Base-by-base conservation (phyloP, 2,329 filamentous ascomycete genomes). In the Sarocladiaceae sp. region DNA sequence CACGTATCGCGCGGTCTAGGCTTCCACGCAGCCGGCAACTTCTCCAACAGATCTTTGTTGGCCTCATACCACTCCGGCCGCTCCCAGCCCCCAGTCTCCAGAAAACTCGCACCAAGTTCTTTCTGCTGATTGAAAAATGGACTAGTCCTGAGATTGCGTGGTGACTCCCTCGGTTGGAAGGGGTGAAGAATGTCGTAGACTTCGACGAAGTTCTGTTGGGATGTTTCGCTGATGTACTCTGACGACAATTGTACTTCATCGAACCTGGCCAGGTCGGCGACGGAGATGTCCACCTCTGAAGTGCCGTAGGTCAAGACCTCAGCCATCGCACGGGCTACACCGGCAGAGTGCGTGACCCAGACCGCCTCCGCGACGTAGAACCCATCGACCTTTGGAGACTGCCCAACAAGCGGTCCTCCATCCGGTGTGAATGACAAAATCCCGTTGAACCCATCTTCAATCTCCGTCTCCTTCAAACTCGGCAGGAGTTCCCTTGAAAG, bases 361-460 rank as follows among this genome's bases (percentile, higher is more conserved):
- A 86, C 80, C 4, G 82, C 82, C 58, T 86, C 82, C 0, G 82
- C 82, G 1, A 86, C 79, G 57, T 74, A 84, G 64, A 86, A 85
- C 12, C 79, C 79, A 42, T 84, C 78, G 0, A 86, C 64, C 13
- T 73, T 74, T 6, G 82, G 80, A 0, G 79, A 71, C 58, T 78
- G 73, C 2, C 82, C 82, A 2, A 86, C 70, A 0, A 86, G 70
- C 0, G 82, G 78, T 0, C 79, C 80, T 1, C 82, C 82, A 50
- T 86, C 82, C 0, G 82, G 82, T 0, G 82, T 86, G 59, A 86
- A 86, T 0, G 82, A 86, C 64, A 86, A 82, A 58, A 86, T 75
- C 2, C 82, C 82, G 58, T 86, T 86, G 71, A 86, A 86, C 0
- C 81, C 83, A 36, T 83, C 76, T 0, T 69, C 76, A 6, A 86